Base-by-base conservation (phyloP, 2,329 filamentous ascomycete genomes). In the Alternaria solani region DNA sequence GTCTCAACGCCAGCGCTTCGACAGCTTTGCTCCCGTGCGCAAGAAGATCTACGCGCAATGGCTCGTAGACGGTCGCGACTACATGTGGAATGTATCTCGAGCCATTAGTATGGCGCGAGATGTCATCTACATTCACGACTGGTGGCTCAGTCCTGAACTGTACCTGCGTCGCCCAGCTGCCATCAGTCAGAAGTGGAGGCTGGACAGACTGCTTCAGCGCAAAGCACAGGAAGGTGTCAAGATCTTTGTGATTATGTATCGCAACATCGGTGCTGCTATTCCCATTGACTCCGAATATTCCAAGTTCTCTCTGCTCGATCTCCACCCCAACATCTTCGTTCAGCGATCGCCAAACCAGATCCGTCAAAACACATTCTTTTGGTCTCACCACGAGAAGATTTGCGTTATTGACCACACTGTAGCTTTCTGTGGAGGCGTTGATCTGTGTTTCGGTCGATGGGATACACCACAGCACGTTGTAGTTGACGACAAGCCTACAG, bases 291-390 rank as follows among this genome's bases (percentile, higher is more conserved):
- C 94, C 1, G 94, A 97, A 78, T 97, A 98, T 78, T 97, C 95
- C 57, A 99, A 99, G 73, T 96, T 94, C 79, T 97, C 94, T 1
- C 85, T 99, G 59, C 87, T 99, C 48, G 96, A 98, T 75, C 85
- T 99, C 7, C 94, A 98, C 70, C 93, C 93, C 20, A 99, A 99
- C 76, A 89, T 99, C 64, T 97, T 97, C 70, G 93, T 99, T 14
- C 93, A 98, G 75, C 86, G 95, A 71, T 98, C 95, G 3, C 95
- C 95, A 0, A 97, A 99, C 71, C 95, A 99, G 79, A 94, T 98
- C 80, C 92, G 96, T 74, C 96, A 99, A 81, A 98, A 98, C 72
- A 96, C 97, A 46, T 99, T 99, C 82, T 99, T 99, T 83, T 99
- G 96, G 85, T 95, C 95, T 1, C 95, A 99, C 75, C 95, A 99